Evolutionary conservation across 75 land plant genomes (phyloP).

Genomic region (Picea glauca): DNA sequence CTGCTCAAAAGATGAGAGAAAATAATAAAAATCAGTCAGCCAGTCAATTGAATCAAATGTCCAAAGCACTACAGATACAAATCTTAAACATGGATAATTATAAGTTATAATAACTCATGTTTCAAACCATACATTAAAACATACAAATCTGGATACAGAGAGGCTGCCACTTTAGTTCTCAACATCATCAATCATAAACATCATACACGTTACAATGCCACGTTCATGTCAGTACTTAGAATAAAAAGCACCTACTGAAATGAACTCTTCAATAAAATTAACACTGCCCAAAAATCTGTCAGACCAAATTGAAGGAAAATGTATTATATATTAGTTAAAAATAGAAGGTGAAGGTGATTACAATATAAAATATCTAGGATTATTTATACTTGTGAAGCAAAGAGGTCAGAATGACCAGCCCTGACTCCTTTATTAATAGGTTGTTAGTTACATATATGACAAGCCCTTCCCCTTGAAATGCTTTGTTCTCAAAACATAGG

Average conservation of each 20-base stretch:
- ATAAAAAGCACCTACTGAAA: neutral
- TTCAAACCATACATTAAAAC: neutral
- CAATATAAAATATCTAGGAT: too few relatives aligned
- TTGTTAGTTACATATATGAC: too few relatives aligned
- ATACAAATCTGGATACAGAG: neutral
- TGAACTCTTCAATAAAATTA: neutral
- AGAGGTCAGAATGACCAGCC: too few relatives aligned
- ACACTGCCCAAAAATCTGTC: too few relatives aligned
- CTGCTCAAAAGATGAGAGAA: slow-evolving; percentile 29
- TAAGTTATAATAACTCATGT: neutral
- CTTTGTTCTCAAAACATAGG: too few relatives aligned
- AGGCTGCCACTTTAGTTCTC: neutral
- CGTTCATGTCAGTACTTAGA: too few relatives aligned
- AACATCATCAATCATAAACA: neutral
- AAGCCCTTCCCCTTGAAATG: too few relatives aligned
- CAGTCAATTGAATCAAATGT: neutral
- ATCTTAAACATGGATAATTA: neutral
- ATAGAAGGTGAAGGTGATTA: too few relatives aligned
- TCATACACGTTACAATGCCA: neutral
- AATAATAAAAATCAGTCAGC: neutral
- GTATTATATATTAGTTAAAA: too few relatives aligned
- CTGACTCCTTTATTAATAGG: too few relatives aligned
- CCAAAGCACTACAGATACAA: neutral
- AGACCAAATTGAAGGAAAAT: too few relatives aligned
- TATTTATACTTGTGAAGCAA: too few relatives aligned